Conservation (phyloP, 305 asterid species). For the Plantago rigida region DNA sequence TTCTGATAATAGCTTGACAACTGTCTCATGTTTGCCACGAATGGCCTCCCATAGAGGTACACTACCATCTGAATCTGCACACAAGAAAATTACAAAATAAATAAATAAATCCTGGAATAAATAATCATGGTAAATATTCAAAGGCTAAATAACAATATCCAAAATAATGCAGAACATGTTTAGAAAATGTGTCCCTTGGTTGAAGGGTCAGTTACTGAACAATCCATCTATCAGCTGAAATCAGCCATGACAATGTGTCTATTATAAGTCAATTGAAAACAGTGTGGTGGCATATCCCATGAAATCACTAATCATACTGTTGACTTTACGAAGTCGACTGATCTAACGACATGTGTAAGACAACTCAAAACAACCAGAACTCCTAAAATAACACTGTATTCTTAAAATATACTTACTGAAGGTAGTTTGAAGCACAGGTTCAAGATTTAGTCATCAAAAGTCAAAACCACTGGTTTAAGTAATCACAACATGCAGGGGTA, state of each 20-base stretch:
- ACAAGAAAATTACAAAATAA: slow-evolving; percentile 1
- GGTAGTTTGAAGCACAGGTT: not conserved
- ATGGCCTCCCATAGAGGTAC: slow-evolving; percentile 86
- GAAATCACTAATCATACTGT: not conserved
- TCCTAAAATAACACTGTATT: not conserved
- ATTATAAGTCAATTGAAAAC: not conserved
- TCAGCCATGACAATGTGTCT: slow-evolving; percentile 1
- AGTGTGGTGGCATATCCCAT: not conserved
- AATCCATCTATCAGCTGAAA: not conserved
- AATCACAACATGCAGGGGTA: not conserved
- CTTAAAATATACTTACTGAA: no score
- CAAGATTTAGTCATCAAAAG: not conserved
- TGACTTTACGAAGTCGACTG: not conserved
- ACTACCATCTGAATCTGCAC: slow-evolving; percentile 67
- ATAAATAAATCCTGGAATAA: not conserved
- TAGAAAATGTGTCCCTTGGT: not conserved
- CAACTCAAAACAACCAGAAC: not conserved
- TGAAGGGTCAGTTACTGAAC: not conserved
- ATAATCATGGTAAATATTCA: not conserved
- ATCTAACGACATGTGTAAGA: not conserved
- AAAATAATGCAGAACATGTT: not conserved
- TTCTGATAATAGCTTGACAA: slow-evolving; percentile 40
- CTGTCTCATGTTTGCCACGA: slow-evolving; percentile 43
- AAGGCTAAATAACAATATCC: not conserved
- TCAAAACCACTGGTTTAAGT: not conserved